Base-by-base conservation (phyloP, 2,329 filamentous ascomycete species). In the Penicillium glabrum region DNA sequence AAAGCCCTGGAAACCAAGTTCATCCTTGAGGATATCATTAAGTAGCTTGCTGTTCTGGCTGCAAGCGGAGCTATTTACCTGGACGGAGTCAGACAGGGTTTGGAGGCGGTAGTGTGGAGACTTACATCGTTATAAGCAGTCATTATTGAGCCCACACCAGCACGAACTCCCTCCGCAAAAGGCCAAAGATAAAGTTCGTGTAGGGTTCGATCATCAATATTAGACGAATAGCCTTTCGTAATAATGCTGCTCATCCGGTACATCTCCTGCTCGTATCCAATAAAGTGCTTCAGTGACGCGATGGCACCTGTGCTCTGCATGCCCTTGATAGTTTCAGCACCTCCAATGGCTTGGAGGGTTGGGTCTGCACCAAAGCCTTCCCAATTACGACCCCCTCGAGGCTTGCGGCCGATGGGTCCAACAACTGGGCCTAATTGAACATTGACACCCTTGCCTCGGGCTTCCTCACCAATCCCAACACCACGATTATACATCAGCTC, bases 281-380 rank as follows among this genome's bases (percentile, higher is more conserved):
- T 77, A 24, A 80, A 78, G 65, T 87, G 84, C 68, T 86, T 86
- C 37, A 85, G 65, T 8, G 80, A 79, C 1, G 84, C 80, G 55
- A 86, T 84, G 0, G 84, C 81, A 8, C 81, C 83, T 27, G 80
- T 76, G 10, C 78, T 77, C 64, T 86, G 84, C 58, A 86, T 80
- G 1, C 84, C 84, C 64, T 77, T 77, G 56, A 86, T 80, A 1
- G 82, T 84, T 58, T 80, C 67, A 2, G 78, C 76, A 19, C 74
- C 82, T 3, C 78, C 78, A 53, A 80, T 72, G 0, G 76, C 84
- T 64, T 86, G 83, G 27, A 92, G 79, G 2, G 84, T 83, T 0
- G 89, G 88, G 67, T 92, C 89, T 1, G 82, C 75, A 1, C 87
- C 88, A 65, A 91, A 91, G 0, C 85, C 85, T 69, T 92, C 89